Conservation (phyloP, 768 basidiomycete genomes). For the Dacryopinax spathularia region DNA sequence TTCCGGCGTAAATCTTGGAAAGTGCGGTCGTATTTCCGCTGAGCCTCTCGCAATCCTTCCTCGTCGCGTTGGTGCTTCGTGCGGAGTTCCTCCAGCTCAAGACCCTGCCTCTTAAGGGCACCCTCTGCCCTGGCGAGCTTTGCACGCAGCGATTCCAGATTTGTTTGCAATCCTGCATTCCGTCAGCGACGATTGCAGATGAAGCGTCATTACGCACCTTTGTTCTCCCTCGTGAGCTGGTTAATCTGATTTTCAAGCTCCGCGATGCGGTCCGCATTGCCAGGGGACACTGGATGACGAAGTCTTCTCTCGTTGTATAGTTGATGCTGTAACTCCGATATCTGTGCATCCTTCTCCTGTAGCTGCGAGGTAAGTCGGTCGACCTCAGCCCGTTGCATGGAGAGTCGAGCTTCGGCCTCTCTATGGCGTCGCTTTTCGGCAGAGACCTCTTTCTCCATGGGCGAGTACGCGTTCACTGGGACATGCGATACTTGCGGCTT, state of each 20-base stretch:
- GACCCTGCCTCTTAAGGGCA: not conserved
- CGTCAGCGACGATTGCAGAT: not conserved
- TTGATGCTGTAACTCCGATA: not conserved
- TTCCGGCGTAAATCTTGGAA: not conserved
- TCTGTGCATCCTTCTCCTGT: not conserved
- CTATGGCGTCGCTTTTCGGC: not conserved
- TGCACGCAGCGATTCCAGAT: not conserved
- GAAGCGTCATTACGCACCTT: not conserved
- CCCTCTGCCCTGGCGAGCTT: not conserved
- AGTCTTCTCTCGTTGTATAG: not conserved
- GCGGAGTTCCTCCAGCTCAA: not conserved
- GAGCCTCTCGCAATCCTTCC: not conserved
- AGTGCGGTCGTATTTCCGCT: not conserved
- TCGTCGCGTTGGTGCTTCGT: not conserved
- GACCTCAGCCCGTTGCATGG: not conserved
- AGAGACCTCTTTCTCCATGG: not conserved
- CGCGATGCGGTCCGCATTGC: not conserved
- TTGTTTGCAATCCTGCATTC: not conserved
- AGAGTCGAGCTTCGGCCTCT: not conserved
- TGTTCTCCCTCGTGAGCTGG: not conserved
- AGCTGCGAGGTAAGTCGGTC: not conserved
- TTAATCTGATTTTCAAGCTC: not conserved
- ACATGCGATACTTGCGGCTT: slow-evolving; percentile 20
- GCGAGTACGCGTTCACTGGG: not conserved
- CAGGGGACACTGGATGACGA: not conserved